A percentile compares a stretch with the other conserved stretches of the same genome.
Evolutionary conservation across 176 grass and related monocot genomes (phyloP).

Genomic region (Oryza nivara): DNA sequence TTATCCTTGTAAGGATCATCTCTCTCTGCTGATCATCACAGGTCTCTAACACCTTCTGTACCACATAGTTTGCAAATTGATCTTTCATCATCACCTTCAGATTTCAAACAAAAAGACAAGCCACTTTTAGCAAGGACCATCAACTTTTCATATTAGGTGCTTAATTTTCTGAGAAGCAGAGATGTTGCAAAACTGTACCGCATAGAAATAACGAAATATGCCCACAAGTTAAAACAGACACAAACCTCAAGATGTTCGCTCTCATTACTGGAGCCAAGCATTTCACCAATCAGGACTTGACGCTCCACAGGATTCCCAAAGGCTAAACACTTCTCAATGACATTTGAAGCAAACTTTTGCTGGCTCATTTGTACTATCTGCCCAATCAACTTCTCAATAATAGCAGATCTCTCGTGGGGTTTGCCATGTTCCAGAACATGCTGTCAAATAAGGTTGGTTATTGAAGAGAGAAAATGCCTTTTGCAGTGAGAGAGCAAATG

Average conservation of each 20-base stretch:
- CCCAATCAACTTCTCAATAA: constrained; percentile 48
- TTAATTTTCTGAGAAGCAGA: constrained; percentile 18
- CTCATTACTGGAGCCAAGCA: constrained; percentile 56
- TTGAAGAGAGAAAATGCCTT: constrained; percentile 16
- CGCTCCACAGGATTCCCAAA: constrained; percentile 45
- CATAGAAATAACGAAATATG: background rate
- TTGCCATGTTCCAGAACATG: constrained; percentile 56
- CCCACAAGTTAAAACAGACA: background rate
- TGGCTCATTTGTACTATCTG: constrained; percentile 64
- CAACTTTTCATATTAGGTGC: background rate
- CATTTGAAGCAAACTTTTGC: constrained; percentile 59
- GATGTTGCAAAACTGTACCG: background rate
- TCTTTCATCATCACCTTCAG: constrained; percentile 69
- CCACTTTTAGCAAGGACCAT: background rate
- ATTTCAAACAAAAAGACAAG: constrained; percentile 12
- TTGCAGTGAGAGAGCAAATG: background rate
- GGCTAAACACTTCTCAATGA: constrained; percentile 53
- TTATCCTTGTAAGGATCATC: constrained; percentile 53
- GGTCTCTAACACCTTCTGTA: constrained; percentile 61
- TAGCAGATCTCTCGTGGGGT: constrained; percentile 45
- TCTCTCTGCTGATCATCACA: constrained; percentile 62
- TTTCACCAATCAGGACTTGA: constrained; percentile 55
- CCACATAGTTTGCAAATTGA: constrained; percentile 65
- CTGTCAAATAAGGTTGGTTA: constrained; percentile 28
- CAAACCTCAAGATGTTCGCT: constrained; percentile 59